These are phyloP conservation scores for Trichoderma sp. DNA, from an alignment of 2,329 filamentous ascomycete species.

Conservation along the genomic window DNA sequence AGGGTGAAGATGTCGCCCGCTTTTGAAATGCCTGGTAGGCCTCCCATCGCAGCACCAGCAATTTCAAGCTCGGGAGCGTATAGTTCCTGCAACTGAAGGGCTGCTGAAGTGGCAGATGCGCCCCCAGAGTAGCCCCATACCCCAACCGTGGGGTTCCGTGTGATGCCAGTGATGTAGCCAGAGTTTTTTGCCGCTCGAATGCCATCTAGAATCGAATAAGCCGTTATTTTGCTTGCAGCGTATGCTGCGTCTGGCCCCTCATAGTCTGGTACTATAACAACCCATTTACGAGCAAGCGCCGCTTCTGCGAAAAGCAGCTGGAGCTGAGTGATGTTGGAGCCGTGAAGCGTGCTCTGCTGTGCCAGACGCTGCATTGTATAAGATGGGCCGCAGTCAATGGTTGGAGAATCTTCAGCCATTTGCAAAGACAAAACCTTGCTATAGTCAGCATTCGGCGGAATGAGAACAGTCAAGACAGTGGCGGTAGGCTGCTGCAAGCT, in stretches of 20 bases:
- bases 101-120: conserved; percentile 22
- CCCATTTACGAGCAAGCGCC: conserved; percentile 49
- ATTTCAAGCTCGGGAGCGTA: conserved; percentile 38
- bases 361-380: conserved; percentile 33
- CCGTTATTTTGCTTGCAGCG: conserved; percentile 46
- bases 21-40: conserved; percentile 28
- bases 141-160: conserved; percentile 40
- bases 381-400: conserved; percentile 41
- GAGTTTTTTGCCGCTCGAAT: conserved; percentile 46
- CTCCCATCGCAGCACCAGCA: conserved; percentile 35
- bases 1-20: conserved; percentile 25
- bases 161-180: conserved; percentile 37
- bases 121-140: conserved; percentile 49
- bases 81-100: conserved; percentile 17
- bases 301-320: conserved; percentile 35
- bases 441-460: conserved; percentile 40
- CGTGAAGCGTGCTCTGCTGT: conserved; percentile 41
- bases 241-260: conserved; percentile 50
- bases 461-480: conserved; percentile 45
- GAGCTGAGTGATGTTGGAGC: conserved; percentile 37
- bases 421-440: conserved; percentile 48
- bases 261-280: conserved; percentile 55
- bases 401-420: conserved; percentile 46
- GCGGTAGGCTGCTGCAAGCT: conserved; percentile 41
- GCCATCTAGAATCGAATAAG: conserved; percentile 49